Evolutionary conservation across 352 stramenopile genomes (phyloP), one percentile per base, ranked within the genome.

Genomic region (Globisporangium mamillatum): DNA sequence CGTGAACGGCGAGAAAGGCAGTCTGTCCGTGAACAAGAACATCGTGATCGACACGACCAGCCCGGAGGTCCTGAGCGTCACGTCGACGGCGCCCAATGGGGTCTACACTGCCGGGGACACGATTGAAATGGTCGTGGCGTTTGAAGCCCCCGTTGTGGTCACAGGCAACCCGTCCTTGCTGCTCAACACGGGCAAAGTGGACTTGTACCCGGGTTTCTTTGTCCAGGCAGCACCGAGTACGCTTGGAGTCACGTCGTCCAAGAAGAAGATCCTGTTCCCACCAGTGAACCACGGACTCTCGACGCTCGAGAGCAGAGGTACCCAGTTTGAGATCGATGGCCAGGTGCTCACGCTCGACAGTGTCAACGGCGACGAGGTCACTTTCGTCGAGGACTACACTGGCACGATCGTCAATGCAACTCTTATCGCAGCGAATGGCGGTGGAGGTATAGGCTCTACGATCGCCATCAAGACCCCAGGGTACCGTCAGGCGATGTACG

Each of bases 41-140:
- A 80, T 93, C 7, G 74, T 95, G 6, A 80, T 95, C 58, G 79
- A 93, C 66, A 92, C 87, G 0, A 81, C 74, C 0, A 74, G 76
- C 27, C 81, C 85, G 10, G 80, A 77, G 50, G 64, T 91, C 46
- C 44, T 79, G 10, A 69, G 68, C 16, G 77, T 95, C 5, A 75
- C 75, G 0, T 68, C 84, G 12, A 53, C 69, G 0, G 75, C 60
- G 25, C 52, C 58, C 8, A 58, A 84, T 65, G 79, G 80, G 0
- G 67, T 64, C 2, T 94, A 94, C 74, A 90, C 84, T 12, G 81
- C 81, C 8, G 86, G 86, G 9, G 84, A 92, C 54, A 75, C 59
- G 1, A 78, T 94, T 25, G 69, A 84, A n/a, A 64, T 92, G 12
- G 60, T 77, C 20, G 79, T 92, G 10, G 72, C 60, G 1, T 90